Conservation (phyloP, 2,329 filamentous ascomycete species). For the Ambrosiella xylebori region DNA sequence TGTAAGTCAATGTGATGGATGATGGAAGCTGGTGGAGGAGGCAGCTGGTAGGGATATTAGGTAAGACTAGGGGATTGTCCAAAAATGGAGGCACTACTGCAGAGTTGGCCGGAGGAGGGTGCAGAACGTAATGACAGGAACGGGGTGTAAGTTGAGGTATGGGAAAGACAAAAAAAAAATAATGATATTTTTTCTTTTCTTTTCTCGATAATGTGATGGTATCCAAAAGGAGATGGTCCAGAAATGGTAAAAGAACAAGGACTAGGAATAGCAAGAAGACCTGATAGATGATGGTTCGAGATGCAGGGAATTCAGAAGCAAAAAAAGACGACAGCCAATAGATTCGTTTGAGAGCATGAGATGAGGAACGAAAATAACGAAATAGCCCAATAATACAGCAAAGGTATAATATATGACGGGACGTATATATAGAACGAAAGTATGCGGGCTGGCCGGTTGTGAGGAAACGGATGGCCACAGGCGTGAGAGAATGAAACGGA, state of each 20-base stretch:
- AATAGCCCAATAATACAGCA: neutral
- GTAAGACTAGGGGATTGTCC: neutral
- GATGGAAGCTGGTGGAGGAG: neutral
- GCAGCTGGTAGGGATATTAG: neutral
- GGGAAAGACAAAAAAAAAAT: neutral
- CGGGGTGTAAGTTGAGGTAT: neutral
- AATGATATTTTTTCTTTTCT: neutral
- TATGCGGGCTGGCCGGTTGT: neutral
- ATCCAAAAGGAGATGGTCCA: neutral
- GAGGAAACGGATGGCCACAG: neutral
- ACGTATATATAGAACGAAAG: neutral
- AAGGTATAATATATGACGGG: neutral
- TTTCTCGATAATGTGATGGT: neutral
- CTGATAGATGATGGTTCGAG: neutral
- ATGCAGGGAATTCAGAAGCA: neutral
- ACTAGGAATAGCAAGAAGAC: neutral
- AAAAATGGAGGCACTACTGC: neutral
- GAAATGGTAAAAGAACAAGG: neutral
- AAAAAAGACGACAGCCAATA: neutral
- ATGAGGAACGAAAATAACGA: neutral
- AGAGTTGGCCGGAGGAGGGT: neutral
- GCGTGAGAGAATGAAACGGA: constrained; percentile 4
- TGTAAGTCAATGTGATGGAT: neutral
- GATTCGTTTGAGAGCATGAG: neutral
- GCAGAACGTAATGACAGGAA: neutral